Percentiles rank a stretch among this genome's conserved stretches.
phyloP scores from a whole-genome alignment of 257 asterid genomes.

The Primulina tabacum region DNA sequence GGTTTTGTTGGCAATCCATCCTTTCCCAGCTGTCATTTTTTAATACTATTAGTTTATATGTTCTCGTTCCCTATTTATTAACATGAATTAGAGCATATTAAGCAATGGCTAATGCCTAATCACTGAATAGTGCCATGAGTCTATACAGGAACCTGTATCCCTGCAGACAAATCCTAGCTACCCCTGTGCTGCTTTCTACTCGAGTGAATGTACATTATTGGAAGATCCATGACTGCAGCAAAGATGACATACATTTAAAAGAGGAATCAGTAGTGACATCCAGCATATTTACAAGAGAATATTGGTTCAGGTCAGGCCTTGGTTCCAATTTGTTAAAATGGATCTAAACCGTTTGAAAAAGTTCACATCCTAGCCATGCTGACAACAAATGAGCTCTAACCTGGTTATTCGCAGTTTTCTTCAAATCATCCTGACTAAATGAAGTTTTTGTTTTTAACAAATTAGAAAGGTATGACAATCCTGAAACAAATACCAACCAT shows the following conservation, averaged over 20 bases:
- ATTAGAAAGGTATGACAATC: neutral
- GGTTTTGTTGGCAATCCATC: neutral
- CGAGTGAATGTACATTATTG: neutral
- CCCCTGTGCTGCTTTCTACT: neutral
- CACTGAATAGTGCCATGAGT: neutral
- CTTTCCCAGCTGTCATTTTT: slow-evolving; percentile 1
- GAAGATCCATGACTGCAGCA: slow-evolving; percentile 6
- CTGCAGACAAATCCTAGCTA: slow-evolving; percentile 1
- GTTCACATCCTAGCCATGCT: neutral
- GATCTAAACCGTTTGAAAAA: neutral
- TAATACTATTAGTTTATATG: neutral
- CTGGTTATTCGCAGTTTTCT: neutral
- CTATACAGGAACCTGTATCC: neutral
- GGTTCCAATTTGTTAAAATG: slow-evolving; percentile 3
- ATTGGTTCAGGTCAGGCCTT: slow-evolving; percentile 2
- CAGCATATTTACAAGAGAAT: slow-evolving; percentile 1
- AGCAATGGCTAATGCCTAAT: slow-evolving; percentile 1
- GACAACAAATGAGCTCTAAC: neutral
- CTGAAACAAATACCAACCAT: neutral
- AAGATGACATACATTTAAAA: neutral
- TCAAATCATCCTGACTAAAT: slow-evolving; percentile 9
- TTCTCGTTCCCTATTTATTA: neutral
- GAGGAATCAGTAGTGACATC: neutral
- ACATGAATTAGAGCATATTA: neutral
- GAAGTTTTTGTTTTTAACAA: neutral